A percentile compares a stretch with the other conserved stretches of the same genome.
Conservation (phyloP, 1,139 yeast genomes). For the Meyerozyma athensensis region DNA sequence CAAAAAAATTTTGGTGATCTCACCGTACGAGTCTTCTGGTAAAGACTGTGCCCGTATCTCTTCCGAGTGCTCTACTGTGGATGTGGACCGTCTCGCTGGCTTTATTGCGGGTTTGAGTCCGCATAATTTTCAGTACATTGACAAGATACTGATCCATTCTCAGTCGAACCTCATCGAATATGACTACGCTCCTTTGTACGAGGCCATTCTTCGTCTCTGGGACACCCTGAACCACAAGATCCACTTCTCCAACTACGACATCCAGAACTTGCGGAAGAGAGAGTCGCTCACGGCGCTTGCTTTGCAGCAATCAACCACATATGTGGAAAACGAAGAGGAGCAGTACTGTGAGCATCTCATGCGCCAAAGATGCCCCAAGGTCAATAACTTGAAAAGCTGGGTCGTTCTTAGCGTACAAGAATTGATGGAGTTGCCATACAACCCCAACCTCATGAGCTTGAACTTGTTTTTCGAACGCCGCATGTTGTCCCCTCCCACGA, state of each 20-base stretch:
- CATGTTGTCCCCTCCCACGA: constrained; percentile 3
- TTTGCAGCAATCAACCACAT: constrained; percentile 12
- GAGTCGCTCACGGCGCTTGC: constrained; percentile 18
- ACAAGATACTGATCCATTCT: constrained; percentile 16
- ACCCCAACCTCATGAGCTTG: constrained; percentile 17
- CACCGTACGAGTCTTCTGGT: constrained; percentile 8
- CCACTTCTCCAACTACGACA: constrained; percentile 18
- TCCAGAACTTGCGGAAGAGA: constrained; percentile 17
- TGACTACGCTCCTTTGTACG: constrained; percentile 18
- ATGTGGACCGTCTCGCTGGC: constrained; percentile 10
- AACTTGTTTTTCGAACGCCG: constrained; percentile 17
- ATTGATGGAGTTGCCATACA: constrained; percentile 17
- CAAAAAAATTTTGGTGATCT: constrained; percentile 15
- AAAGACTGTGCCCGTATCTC: constrained; percentile 2
- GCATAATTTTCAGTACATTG: constrained; percentile 14
- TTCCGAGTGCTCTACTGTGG: constrained; percentile 8
- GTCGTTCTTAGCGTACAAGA: constrained; percentile 19
- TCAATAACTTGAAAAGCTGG: constrained; percentile 21
- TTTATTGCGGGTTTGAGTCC: constrained; percentile 13
- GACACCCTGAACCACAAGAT: constrained; percentile 14
- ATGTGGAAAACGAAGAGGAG: constrained; percentile 16
- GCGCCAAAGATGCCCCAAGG: constrained; percentile 9
- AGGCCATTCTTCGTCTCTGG: constrained; percentile 16
- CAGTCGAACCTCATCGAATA: constrained; percentile 16
- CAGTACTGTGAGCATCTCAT: constrained; percentile 4